Evolutionary conservation across 2,329 filamentous ascomycete species (phyloP).

Genomic region (Colletotrichum navitas): DNA sequence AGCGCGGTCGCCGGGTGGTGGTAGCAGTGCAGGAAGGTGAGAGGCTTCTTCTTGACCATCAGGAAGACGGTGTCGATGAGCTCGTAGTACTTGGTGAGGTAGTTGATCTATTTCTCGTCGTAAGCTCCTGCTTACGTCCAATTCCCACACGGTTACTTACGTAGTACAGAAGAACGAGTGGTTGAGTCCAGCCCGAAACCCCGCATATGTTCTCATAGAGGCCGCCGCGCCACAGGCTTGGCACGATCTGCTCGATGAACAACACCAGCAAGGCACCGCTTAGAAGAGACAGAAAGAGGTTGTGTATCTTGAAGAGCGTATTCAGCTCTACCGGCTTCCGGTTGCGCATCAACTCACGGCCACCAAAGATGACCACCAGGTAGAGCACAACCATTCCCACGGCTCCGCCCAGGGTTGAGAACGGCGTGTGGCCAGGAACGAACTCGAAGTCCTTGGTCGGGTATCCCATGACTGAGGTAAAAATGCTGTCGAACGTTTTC

Average conservation of each 20-base stretch:
- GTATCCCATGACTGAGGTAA: conserved; percentile 77
- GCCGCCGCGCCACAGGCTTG: conserved; percentile 78
- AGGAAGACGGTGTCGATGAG: conserved; percentile 89
- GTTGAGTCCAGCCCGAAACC: conserved; percentile 82
- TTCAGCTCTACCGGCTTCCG: conserved; percentile 82
- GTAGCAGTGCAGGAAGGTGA: conserved; percentile 94
- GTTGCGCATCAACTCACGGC: conserved; percentile 85
- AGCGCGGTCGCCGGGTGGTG: conserved; percentile 91
- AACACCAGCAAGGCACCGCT: conserved; percentile 79
- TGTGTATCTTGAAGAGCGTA: conserved; percentile 86
- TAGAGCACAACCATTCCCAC: conserved; percentile 79
- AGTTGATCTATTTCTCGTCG: conserved; percentile 77
- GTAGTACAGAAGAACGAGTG: conserved; percentile 88
- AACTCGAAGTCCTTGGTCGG: conserved; percentile 84
- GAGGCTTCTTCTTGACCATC: conserved; percentile 93
- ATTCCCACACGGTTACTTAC: conserved; percentile 61
- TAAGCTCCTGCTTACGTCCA: conserved; percentile 20
- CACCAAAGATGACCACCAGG: conserved; percentile 87
- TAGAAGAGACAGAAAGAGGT: conserved; percentile 84
- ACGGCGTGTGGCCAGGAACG: conserved; percentile 77
- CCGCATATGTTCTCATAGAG: conserved; percentile 85
- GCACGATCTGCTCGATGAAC: conserved; percentile 85
- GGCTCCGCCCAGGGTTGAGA: conserved; percentile 83
- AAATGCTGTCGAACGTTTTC: conserved; percentile 81
- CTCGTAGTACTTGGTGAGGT: conserved; percentile 91